Evolutionary conservation across 768 basidiomycete species (phyloP), one percentile per base, ranked within the genome.

Genomic region (Lenzites betulinus): DNA sequence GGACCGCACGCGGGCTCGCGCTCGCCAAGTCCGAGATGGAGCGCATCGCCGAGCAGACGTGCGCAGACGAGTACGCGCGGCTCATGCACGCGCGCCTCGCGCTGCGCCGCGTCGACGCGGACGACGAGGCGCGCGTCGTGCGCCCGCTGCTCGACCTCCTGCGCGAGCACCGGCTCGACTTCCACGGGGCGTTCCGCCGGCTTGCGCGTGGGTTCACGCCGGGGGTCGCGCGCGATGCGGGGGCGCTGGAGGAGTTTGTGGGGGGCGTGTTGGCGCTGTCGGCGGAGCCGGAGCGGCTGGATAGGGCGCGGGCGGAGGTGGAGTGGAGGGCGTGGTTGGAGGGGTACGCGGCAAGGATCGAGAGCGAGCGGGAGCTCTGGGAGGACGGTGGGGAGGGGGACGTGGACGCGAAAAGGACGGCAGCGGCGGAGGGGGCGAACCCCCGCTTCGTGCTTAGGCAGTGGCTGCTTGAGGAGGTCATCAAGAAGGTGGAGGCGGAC

Each of bases 401-500:
- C 42, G 68, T 78, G 36, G 82, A 84, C 49, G 74, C 62, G 1
- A 80, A 80, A 61, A 75, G 88, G 52, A 73, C 78, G 59, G 73
- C 68, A 15, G 84, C 79, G 36, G 82, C 84, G 76, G 80, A 77
- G 62, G 71, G 63, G 23, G 85, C 80, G 28, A 99, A 99, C 70
- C 97, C 97, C 18, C 80, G 95, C 36, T 98, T 99, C 74, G 87
- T 96, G 35, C 74, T 98, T 60, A 79, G 97, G 60, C 97, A 98
- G 74, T 98, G 97, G 97, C 77, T 98, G 9, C 79, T 99, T 35
- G 95, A 98, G 71, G 95, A 98, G 69, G 88, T 92, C 23, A 98
- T 98, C 69, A 74, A 75, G 62, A 82, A 82, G 64, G 83, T 93
- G 1, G 90, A 94, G 69, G 74, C 75, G 60, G 90, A 94, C 67